phyloP scores from a whole-genome alignment of 1,284 basidiomycete genomes.

The Pseudozyma sp. region DNA sequence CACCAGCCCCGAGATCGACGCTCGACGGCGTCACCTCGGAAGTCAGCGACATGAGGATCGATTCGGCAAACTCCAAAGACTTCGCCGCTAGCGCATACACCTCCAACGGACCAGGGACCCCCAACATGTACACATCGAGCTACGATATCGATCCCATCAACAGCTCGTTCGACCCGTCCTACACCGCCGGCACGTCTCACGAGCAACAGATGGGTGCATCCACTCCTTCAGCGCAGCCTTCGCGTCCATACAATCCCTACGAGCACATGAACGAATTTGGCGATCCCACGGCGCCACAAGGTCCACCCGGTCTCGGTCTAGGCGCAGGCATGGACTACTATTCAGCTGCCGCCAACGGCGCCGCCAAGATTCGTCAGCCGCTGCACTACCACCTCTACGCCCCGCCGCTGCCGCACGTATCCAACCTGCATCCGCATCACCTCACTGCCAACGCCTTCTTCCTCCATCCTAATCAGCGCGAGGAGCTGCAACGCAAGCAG shows the following conservation, averaged over 20 bases:
- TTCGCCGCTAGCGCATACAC: slow-evolving; percentile 21
- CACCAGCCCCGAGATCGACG: slow-evolving; percentile 12
- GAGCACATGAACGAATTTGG: slow-evolving; percentile 61
- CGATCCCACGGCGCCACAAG: slow-evolving; percentile 40
- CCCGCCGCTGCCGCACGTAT: slow-evolving; percentile 73
- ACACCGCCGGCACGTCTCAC: slow-evolving; percentile 15
- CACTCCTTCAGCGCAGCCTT: slow-evolving; percentile 18
- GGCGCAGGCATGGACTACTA: slow-evolving; percentile 50
- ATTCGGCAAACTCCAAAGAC: slow-evolving; percentile 19
- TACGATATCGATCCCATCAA: slow-evolving; percentile 27
- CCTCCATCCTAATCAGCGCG: slow-evolving; percentile 80
- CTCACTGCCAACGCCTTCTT: slow-evolving; percentile 73
- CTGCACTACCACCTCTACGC: slow-evolving; percentile 94
- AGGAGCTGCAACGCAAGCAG: slow-evolving; percentile 82
- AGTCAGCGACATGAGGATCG: slow-evolving; percentile 32
- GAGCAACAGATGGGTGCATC: slow-evolving; percentile 28
- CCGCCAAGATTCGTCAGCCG: slow-evolving; percentile 67
- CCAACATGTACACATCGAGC: slow-evolving; percentile 30
- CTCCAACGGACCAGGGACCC: slow-evolving; percentile 25
- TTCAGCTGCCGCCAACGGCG: slow-evolving; percentile 29
- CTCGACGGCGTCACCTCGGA: slow-evolving; percentile 24
- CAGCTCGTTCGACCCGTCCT: slow-evolving; percentile 33
- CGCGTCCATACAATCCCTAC: slow-evolving; percentile 57
- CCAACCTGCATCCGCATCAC: slow-evolving; percentile 71
- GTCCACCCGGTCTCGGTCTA: slow-evolving; percentile 40